These are phyloP conservation scores for Nitzschia palea DNA, from an alignment of 108 stramenopile genomes.

Conservation along the genomic window DNA sequence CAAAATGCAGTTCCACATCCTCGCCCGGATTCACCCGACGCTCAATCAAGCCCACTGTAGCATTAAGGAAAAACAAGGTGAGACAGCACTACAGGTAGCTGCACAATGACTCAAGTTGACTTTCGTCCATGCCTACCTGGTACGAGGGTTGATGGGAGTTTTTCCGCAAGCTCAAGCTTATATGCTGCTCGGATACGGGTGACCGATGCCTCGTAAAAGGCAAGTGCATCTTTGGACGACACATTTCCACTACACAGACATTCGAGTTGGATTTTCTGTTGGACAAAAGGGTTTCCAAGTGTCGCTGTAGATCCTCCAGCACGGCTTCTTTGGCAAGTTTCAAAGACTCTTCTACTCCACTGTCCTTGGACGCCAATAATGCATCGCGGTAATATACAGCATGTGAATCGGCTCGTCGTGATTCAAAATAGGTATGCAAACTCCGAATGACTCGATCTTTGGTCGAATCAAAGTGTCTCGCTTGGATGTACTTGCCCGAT, in stretches of 20 bases:
- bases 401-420: slow-evolving; percentile 63
- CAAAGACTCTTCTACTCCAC: slow-evolving; percentile 52
- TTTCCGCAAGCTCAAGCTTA: background rate
- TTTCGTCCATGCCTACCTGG: no score
- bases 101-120: no score
- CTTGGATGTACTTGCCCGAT: slow-evolving; percentile 47
- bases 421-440: slow-evolving; percentile 69
- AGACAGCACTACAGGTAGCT: no score
- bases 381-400: slow-evolving; percentile 72
- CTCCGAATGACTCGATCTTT: slow-evolving; percentile 65
- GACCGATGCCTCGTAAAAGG: background rate
- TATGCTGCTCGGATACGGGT: background rate
- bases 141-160: background rate
- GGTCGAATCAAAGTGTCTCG: slow-evolving; percentile 52
- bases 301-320: slow-evolving; percentile 44
- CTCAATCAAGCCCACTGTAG: slow-evolving; percentile 47
- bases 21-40: slow-evolving; percentile 51
- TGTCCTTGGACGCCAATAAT: slow-evolving; percentile 46
- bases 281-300: slow-evolving; percentile 47
- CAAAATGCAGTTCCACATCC: slow-evolving; percentile 77
- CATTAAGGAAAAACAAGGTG: background rate
- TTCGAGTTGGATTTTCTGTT: slow-evolving; percentile 45
- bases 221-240: slow-evolving; percentile 51
- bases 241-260: slow-evolving; percentile 79
- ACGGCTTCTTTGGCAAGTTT: slow-evolving; percentile 38